phyloP scores from a whole-genome alignment of 2,329 filamentous ascomycete genomes.

The Allantophomopsis lycopodina region DNA sequence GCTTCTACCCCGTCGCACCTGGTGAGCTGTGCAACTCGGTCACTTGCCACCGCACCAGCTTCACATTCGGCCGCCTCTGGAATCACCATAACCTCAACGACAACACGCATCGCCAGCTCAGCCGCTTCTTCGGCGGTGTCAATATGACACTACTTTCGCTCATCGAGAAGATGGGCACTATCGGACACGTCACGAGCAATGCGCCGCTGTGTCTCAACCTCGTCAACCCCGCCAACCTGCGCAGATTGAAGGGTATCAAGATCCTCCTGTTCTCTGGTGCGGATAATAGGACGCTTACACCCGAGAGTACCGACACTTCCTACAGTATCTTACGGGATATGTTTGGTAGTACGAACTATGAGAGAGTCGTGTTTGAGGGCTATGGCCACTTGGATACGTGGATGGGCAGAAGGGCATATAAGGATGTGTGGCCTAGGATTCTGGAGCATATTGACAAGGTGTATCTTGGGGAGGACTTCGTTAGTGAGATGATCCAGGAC shows the following conservation, averaged over 20 bases:
- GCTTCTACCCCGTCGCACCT: conserved; percentile 39
- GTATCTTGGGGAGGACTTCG: conserved; percentile 10
- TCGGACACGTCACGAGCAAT: conserved; percentile 37
- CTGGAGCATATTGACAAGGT: conserved; percentile 40
- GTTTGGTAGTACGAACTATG: conserved; percentile 35
- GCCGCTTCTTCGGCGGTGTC: conserved; percentile 47
- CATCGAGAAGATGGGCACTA: conserved; percentile 39
- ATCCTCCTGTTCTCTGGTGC: conserved; percentile 40
- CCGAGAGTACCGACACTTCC: conserved; percentile 35
- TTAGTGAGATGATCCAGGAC: background rate
- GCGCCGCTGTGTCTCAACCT: conserved; percentile 30
- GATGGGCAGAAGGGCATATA: conserved; percentile 45
- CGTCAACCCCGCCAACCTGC: conserved; percentile 33
- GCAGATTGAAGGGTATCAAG: conserved; percentile 34
- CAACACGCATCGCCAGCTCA: conserved; percentile 47
- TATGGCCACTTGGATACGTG: conserved; percentile 49
- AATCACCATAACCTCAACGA: conserved; percentile 51
- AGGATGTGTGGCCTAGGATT: conserved; percentile 43
- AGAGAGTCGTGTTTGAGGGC: conserved; percentile 35
- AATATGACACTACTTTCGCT: conserved; percentile 42
- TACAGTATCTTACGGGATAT: conserved; percentile 36
- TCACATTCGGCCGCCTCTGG: conserved; percentile 42
- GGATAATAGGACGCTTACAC: conserved; percentile 41
- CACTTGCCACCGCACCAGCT: conserved; percentile 31
- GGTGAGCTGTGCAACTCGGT: conserved; percentile 47